These are phyloP conservation scores for Coemansia sp. DNA, from an alignment of 192 early-diverging fungal species.

Conservation along the genomic window DNA sequence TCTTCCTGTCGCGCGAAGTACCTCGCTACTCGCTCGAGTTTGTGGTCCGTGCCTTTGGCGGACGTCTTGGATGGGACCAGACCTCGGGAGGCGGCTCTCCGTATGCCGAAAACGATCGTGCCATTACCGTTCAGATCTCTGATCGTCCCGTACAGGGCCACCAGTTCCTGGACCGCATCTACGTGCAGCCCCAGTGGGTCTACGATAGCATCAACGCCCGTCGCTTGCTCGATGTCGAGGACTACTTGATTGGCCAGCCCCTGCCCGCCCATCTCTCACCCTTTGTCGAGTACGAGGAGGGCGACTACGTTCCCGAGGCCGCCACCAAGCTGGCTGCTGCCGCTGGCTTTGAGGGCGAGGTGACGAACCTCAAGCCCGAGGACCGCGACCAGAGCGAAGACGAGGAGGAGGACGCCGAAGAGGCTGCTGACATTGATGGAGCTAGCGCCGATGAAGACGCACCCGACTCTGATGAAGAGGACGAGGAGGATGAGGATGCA, in stretches of 20 bases:
- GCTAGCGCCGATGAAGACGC: conserved; percentile 64
- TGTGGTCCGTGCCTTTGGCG: conserved; percentile 87
- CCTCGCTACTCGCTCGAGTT: conserved; percentile 92
- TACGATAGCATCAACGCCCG: conserved; percentile 90
- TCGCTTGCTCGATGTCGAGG: conserved; percentile 60
- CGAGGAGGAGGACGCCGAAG: conserved; percentile 44
- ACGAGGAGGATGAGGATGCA: conserved; percentile 39
- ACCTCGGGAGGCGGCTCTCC: conserved; percentile 77
- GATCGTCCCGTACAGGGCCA: conserved; percentile 77
- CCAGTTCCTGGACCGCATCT: conserved; percentile 64
- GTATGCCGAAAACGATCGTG: conserved; percentile 73
- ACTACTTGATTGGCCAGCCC: conserved; percentile 77
- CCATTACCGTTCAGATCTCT: conserved; percentile 84
- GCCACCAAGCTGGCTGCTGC: conserved; percentile 47
- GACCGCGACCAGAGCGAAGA: conserved; percentile 59
- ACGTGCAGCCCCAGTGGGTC: conserved; percentile 98
- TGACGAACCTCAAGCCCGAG: conserved; percentile 59
- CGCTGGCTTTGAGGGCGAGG: conserved; percentile 63
- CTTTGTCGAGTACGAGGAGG: conserved; percentile 81
- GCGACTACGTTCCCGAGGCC: conserved; percentile 82
- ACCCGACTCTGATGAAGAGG: conserved; percentile 56
- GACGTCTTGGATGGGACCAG: conserved; percentile 84
- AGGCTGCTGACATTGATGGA: conserved; percentile 42
- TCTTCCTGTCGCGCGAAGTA: conserved; percentile 93
- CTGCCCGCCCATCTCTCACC: conserved; percentile 93